Evolutionary conservation across 2,329 filamentous ascomycete species (phyloP), one percentile per base, ranked within the genome.

Genomic region (Alternaria metachromatica): DNA sequence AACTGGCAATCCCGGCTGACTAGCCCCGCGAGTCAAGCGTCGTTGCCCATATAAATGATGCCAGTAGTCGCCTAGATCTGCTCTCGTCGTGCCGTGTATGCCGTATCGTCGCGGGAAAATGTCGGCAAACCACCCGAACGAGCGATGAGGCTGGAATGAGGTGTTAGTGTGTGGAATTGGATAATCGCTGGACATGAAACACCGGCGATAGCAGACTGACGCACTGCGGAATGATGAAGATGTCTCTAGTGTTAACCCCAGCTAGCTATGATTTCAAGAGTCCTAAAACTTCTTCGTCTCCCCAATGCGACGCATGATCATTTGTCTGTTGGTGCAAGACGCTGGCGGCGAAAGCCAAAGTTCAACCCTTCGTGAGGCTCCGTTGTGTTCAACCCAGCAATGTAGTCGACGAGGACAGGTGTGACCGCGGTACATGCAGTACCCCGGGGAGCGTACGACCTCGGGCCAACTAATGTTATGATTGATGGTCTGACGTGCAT

Each of bases 391-490:
- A 5, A 48, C 50, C 57, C 57, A 62, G 55, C 59, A 61, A 11
- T 58, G 7, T 8, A 65, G 6, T 11, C 30, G 41, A 15, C 18
- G 53, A 23, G 66, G 63, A 18, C 64, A 62, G 50, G 45, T 61
- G 9, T 65, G 62, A 3, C 69, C 69, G 11, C 63, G 63, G 37
- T 72, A 68, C 64, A 70, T 70, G 37, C 62, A 61, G 12, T 67
- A 67, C 3, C 68, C 61, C 0, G 57, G 55, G 3, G 60, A 30
- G 41, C 64, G 66, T 58, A 65, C 63, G 7, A 70, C 48, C 6
- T 67, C 59, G 5, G 66, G 60, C 69, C 69, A 72, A n/a, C 66
- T 63, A 13, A 70, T 64, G 11, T 65, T 56, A 11, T 72, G 69
- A 6, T 65, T 66, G 48, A 72, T 62, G 12, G 58, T 63, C 25